Percentiles rank a stretch among this genome's conserved stretches.
Conservation (phyloP, 2,329 filamentous ascomycete species). For the Diaporthe vaccinii region DNA sequence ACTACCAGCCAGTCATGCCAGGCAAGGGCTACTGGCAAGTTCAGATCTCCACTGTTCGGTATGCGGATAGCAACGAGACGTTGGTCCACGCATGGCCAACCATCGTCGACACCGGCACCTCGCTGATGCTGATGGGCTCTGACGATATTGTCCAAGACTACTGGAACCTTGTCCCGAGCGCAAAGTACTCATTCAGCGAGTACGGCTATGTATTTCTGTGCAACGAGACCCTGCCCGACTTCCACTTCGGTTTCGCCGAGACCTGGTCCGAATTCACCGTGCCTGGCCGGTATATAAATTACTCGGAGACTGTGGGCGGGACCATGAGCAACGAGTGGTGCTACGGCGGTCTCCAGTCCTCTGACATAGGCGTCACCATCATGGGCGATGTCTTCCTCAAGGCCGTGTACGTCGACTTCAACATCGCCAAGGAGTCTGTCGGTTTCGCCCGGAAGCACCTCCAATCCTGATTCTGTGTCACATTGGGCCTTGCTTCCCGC, state of each 20-base stretch:
- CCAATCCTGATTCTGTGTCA: constrained; percentile 36
- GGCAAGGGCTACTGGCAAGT: constrained; percentile 63
- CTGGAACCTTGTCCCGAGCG: constrained; percentile 67
- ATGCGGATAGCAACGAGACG: constrained; percentile 50
- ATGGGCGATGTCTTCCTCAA: constrained; percentile 87
- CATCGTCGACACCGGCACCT: constrained; percentile 78
- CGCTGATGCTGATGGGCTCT: constrained; percentile 71
- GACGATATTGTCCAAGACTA: constrained; percentile 70
- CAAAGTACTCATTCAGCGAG: constrained; percentile 60
- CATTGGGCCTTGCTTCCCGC: constrained; percentile 4
- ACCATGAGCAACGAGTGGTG: constrained; percentile 63
- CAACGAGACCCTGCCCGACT: constrained; percentile 61
- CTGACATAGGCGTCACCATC: constrained; percentile 68
- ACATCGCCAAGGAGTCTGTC: constrained; percentile 62
- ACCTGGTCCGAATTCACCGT: constrained; percentile 62
- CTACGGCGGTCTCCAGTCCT: constrained; percentile 81
- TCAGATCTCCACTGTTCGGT: constrained; percentile 51
- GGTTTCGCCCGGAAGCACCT: constrained; percentile 62
- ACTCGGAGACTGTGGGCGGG: constrained; percentile 60
- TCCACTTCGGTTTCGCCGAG: constrained; percentile 63
- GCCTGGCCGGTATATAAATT: constrained; percentile 62
- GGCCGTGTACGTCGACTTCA: constrained; percentile 81
- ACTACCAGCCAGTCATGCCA: constrained; percentile 63
- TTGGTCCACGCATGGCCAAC: constrained; percentile 61
- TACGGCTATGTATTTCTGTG: constrained; percentile 69